Percentiles rank a stretch among this genome's conserved stretches.
Evolutionary conservation across 768 basidiomycete species (phyloP).

Genomic region (Tubosaeta brunneosetosa): DNA sequence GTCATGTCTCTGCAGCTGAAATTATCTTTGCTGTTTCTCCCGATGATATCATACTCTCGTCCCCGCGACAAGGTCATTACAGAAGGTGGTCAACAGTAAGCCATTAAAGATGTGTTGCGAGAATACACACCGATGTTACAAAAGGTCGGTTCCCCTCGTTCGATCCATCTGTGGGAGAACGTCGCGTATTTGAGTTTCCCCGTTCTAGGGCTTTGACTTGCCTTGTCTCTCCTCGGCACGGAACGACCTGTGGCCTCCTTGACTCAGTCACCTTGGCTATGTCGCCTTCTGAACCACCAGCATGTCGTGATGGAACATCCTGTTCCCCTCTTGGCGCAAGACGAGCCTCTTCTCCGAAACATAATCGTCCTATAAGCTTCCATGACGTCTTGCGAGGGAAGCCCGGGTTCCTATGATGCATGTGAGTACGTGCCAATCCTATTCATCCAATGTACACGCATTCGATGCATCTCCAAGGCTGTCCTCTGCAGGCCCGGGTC

Average conservation of each 20-base stretch:
- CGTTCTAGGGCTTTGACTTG: slow-evolving; percentile 18
- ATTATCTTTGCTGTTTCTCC: too few relatives aligned
- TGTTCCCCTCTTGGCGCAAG: slow-evolving; percentile 31
- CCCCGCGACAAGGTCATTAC: too few relatives aligned
- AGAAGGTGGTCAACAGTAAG: too few relatives aligned
- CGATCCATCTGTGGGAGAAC: slow-evolving; percentile 29
- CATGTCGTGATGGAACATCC: slow-evolving; percentile 26
- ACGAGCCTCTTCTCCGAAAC: slow-evolving; percentile 23
- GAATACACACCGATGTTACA: slow-evolving; percentile 29
- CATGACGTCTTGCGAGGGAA: slow-evolving; percentile 24
- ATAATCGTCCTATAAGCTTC: slow-evolving; percentile 15
- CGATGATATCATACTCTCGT: too few relatives aligned
- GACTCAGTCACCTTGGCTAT: slow-evolving; percentile 15
- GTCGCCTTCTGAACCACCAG: slow-evolving; percentile 21
- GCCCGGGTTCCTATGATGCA: slow-evolving; percentile 10
- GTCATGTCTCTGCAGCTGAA: too few relatives aligned
- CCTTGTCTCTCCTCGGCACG: slow-evolving; percentile 26
- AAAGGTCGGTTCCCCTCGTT: slow-evolving; percentile 27
- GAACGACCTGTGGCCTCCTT: slow-evolving; percentile 21
- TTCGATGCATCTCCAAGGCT: not conserved
- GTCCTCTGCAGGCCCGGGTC: slow-evolving; percentile 13
- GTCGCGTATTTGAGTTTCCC: slow-evolving; percentile 26
- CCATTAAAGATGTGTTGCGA: not conserved
- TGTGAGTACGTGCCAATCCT: not conserved
- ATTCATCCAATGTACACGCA: slow-evolving; percentile 1